A percentile compares a stretch with the other conserved stretches of the same genome.
phyloP scores from a whole-genome alignment of 257 asterid species.

The Asclepias syriaca region DNA sequence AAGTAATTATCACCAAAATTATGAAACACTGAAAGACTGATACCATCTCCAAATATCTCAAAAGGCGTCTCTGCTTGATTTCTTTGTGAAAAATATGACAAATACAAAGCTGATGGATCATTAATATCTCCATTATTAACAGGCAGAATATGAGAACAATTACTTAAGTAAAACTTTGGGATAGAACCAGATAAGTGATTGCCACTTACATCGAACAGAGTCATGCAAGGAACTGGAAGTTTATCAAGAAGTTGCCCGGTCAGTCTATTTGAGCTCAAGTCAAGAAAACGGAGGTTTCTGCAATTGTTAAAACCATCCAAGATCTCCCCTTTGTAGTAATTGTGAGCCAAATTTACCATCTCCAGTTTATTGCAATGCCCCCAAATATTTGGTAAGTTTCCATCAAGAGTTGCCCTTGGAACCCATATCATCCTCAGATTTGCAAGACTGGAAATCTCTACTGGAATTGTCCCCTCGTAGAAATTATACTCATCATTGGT shows the following conservation, averaged over 20 bases:
- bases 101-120: slow-evolving; percentile 56
- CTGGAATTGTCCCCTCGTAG: slow-evolving; percentile 64
- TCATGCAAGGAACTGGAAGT: slow-evolving; percentile 85
- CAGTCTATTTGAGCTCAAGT: slow-evolving; percentile 71
- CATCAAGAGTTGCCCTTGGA: slow-evolving; percentile 70
- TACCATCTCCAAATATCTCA: slow-evolving; percentile 38
- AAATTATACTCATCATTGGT: slow-evolving; percentile 65
- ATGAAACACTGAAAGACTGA: slow-evolving; percentile 42
- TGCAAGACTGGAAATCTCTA: slow-evolving; percentile 43
- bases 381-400: slow-evolving; percentile 63
- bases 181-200: slow-evolving; percentile 66
- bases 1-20: slow-evolving; percentile 69
- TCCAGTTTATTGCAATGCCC: slow-evolving; percentile 68
- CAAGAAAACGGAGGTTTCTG: slow-evolving; percentile 70
- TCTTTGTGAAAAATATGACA: slow-evolving; percentile 43
- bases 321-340: slow-evolving; percentile 51
- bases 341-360: slow-evolving; percentile 77
- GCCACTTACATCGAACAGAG: slow-evolving; percentile 66
- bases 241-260: slow-evolving; percentile 51
- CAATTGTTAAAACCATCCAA: slow-evolving; percentile 46
- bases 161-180: slow-evolving; percentile 45
- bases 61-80: slow-evolving; percentile 35
- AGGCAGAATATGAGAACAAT: slow-evolving; percentile 39
- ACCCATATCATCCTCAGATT: slow-evolving; percentile 91
- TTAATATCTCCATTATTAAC: slow-evolving; percentile 5